These are phyloP conservation scores for Eucalyptus pauciflora DNA, from an alignment of 345 rosid species.

Conservation along the genomic window DNA sequence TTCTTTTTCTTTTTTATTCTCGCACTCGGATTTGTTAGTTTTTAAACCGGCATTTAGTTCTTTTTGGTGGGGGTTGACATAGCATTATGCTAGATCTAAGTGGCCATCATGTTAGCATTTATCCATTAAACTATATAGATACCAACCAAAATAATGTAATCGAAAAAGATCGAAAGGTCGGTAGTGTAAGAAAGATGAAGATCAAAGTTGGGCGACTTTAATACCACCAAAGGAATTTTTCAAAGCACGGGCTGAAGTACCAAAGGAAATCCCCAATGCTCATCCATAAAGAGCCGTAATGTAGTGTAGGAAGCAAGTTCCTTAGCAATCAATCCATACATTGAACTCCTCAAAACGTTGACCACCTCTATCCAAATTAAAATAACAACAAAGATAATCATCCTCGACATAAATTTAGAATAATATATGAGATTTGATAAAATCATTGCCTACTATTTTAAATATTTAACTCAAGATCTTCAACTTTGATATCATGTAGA, in stretches of 20 bases:
- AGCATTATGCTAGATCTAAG: neutral
- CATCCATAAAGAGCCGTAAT: neutral
- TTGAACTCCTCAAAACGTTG: neutral
- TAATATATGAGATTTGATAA: too few species aligned
- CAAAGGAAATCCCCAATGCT: rapidly evolving
- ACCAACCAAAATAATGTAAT: neutral
- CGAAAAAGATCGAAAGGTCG: neutral
- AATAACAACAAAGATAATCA: neutral
- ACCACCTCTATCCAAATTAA: neutral
- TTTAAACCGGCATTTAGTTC: neutral
- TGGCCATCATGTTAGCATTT: neutral
- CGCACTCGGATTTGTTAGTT: neutral
- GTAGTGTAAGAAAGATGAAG: neutral
- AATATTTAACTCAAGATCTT: too few species aligned
- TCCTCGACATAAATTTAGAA: neutral
- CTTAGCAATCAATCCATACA: neutral
- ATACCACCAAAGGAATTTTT: rapidly evolving
- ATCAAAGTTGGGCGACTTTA: neutral
- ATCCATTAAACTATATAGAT: neutral
- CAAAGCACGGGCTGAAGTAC: neutral
- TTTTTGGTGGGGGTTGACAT: neutral
- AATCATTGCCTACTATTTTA: too few species aligned
- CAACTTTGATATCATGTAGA: too few species aligned
- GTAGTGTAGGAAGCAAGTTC: neutral
- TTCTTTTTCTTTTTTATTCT: rapidly evolving